A percentile compares a stretch with the other conserved stretches of the same genome.
These are phyloP conservation scores for Leishmania turanica DNA, from an alignment of 208 protist genomes.

Conservation along the genomic window DNA sequence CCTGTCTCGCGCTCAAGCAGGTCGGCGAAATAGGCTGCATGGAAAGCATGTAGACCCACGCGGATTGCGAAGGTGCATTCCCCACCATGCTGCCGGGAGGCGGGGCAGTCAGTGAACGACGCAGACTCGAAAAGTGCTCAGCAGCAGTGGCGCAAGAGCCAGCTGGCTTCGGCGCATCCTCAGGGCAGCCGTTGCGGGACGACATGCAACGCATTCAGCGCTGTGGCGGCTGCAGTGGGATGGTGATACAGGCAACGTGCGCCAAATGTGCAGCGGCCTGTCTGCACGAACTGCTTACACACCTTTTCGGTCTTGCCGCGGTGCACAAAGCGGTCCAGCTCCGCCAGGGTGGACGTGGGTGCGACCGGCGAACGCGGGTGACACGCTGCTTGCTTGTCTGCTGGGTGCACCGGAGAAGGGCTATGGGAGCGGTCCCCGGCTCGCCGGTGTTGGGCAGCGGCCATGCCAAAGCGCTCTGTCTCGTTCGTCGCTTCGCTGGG, in stretches of 20 bases:
- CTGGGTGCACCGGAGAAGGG: not conserved
- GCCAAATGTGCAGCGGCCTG: conserved; percentile 69
- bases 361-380: not conserved
- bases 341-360: conserved; percentile 11
- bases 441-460: not conserved
- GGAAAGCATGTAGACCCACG: not conserved
- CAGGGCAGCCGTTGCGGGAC: not conserved
- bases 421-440: not conserved
- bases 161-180: not conserved
- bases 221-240: not conserved
- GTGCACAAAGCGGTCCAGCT: conserved; percentile 18
- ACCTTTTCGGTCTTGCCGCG: conserved; percentile 43
- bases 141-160: not conserved
- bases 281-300: conserved; percentile 66
- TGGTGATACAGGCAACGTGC: conserved; percentile 85
- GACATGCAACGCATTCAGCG: too few relatives aligned
- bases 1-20: not conserved
- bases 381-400: not conserved
- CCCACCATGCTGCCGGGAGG: not conserved
- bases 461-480: not conserved
- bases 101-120: conserved; percentile 1
- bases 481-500: conserved; percentile 1
- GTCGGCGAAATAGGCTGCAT: not conserved
- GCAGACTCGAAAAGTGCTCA: not conserved
- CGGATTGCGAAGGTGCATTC: not conserved